Evolutionary conservation across 352 stramenopile species (phyloP), one percentile per base, ranked within the genome.

Genomic region (Blastocystis sp.): DNA sequence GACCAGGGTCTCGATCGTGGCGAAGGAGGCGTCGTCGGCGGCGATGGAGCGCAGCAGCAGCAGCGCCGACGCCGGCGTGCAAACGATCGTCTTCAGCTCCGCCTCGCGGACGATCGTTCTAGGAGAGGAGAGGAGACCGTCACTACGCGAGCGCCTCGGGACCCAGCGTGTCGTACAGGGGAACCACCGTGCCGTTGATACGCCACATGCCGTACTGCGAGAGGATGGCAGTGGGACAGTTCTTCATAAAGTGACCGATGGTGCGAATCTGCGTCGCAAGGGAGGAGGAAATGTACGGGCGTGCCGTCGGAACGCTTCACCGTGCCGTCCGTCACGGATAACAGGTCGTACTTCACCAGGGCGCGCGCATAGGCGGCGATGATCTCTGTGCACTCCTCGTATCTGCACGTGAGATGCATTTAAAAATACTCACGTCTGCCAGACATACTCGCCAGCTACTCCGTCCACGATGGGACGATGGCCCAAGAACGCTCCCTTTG

Each of bases 151-250:
- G 88, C 0, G 90, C 91, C 32, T 92, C 90, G 1, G 90, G 89
- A 1, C 91, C 90, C 2, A 94, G 89, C 71, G 91, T 93, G 86
- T 93, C 90, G 85, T 93, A 93, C 14, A 93, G 89, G 54, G 91
- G 90, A 11, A 87, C 64, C 9, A 84, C 71, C 1, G 78, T 84
- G 24, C 65, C 78, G 34, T 84, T 87, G 14, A 69, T 34, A 4
- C n/a, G 18, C 65, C 71, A 87, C 2, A 65, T 44, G 7, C 63
- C 64, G 34, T 84, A 93, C 81, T 98, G 93, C 0, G 89, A 90
- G 40, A 98, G 88, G n/a, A 96, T 88, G 92, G 93, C 97, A 87
- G 97, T 93, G 46, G 94, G 92, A n/a, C 90, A 95, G 87, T 98
- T 98, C 88, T 94, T 97, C 90, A 96, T 95, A 89, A 97, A 98